Percentiles rank a stretch among this genome's conserved stretches.
Evolutionary conservation across 805 yeast genomes (phyloP).

Genomic region (Barnettozyma botsteinii): DNA sequence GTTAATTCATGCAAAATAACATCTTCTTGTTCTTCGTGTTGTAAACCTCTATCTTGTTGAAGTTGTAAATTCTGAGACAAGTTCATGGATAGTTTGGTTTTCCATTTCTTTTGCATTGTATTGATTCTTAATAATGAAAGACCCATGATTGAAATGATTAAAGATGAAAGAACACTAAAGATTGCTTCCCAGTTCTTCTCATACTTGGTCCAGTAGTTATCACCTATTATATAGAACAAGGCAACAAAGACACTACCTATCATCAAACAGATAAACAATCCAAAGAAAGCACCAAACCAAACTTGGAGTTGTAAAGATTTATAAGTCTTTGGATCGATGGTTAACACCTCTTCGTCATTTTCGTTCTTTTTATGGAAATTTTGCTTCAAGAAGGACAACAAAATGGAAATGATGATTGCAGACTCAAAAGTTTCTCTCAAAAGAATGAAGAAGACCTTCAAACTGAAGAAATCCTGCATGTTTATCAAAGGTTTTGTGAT

Average conservation of each 20-base stretch:
- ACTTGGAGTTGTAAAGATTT: conserved; percentile 56
- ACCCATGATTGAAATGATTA: conserved; percentile 85
- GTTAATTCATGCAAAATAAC: conserved; percentile 14
- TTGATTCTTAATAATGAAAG: conserved; percentile 75
- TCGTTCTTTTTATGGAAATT: conserved; percentile 46
- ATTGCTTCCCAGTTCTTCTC: conserved; percentile 90
- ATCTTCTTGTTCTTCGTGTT: conserved; percentile 14
- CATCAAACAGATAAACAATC: conserved; percentile 61
- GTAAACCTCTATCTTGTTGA: conserved; percentile 12
- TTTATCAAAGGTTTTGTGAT: no score
- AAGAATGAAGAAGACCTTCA: conserved; percentile 73
- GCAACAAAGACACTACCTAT: conserved; percentile 69
- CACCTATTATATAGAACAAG: conserved; percentile 74
- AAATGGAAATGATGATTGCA: conserved; percentile 82
- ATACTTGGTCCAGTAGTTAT: conserved; percentile 79
- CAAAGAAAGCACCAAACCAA: conserved; percentile 76
- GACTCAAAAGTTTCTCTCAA: conserved; percentile 94
- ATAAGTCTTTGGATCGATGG: conserved; percentile 33
- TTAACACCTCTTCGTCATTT: conserved; percentile 11
- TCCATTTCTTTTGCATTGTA: conserved; percentile 80
- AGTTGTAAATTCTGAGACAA: conserved; percentile 30
- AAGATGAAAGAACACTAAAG: conserved; percentile 70
- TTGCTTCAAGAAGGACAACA: conserved; percentile 86
- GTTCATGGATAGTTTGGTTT: conserved; percentile 62
- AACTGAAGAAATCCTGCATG: conserved; percentile 32